Base-by-base conservation (phyloP, 2,329 filamentous ascomycete genomes). In the Diaporthe capsici region DNA sequence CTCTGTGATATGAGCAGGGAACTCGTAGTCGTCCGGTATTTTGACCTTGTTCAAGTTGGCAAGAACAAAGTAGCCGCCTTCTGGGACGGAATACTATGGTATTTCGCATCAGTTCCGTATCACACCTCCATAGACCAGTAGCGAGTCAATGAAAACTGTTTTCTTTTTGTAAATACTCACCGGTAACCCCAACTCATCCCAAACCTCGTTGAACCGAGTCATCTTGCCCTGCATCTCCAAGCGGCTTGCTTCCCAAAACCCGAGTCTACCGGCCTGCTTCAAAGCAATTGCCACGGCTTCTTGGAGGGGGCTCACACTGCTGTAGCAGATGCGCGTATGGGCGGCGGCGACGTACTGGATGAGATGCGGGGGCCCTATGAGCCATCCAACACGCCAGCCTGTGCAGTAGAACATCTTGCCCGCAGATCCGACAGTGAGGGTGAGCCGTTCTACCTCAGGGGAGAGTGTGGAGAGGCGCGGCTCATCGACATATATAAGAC, bases 361-460 rank as follows among this genome's bases (percentile, higher is more conserved):
- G 67, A 90, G 81, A 73, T 89, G 85, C 78, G 88, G 85, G 0
- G 87, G 87, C 1, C 88, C 88, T 70, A 89, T 88, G 58, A 90
- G 81, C 83, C 86, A 90, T 63, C 88, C 88, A 0, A 89, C 87
- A 73, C 88, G 82, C 88, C 88, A 90, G 63, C 88, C 87, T 0
- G 87, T 89, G 20, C 84, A 84, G 77, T 89, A 89, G 80, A 89
- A 89, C 81, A 86, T 86, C 83, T 89, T 89, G 73, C 87, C 87
- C n/a, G 85, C 87, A 3, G 85, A 87, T 49, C 87, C 87, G 17
- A 89, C 87, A 1, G 88, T 89, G 20, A 89, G 80, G 1, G 87
- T 89, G 39, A 67, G 44, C n/a, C 37, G 34, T 25, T 67, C n/a
- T 42, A 42, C 28, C 51, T 55, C 51, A 44, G 61, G 28, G 37